phyloP scores from a whole-genome alignment of 1,139 yeast species.

The Yarrowia galli region DNA sequence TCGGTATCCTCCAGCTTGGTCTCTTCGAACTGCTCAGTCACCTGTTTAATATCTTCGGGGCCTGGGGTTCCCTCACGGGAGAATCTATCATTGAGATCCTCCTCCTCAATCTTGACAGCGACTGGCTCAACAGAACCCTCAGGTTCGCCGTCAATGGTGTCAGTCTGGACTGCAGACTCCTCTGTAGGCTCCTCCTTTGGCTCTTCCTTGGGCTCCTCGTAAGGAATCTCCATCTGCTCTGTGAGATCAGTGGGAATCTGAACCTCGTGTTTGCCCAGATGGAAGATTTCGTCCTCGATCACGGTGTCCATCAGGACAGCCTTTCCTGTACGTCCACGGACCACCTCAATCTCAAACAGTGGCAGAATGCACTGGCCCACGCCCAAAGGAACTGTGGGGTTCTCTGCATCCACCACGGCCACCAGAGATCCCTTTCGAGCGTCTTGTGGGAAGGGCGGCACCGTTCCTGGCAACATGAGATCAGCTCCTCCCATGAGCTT shows the following conservation, averaged over 20 bases:
- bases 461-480: slow-evolving; percentile 82
- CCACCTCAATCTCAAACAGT: slow-evolving; percentile 41
- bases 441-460: slow-evolving; percentile 69
- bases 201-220: background rate
- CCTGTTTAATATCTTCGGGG: background rate
- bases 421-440: slow-evolving; percentile 64
- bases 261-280: slow-evolving; percentile 44
- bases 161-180: no score
- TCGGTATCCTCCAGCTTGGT: background rate
- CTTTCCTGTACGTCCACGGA: slow-evolving; percentile 51
- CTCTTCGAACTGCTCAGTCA: background rate
- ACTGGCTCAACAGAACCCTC: background rate
- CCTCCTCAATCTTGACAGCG: slow-evolving; percentile 8
- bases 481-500: slow-evolving; percentile 79
- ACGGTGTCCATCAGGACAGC: slow-evolving; percentile 52
- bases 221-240: slow-evolving; percentile 4
- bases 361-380: slow-evolving; percentile 59
- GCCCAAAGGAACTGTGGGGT: slow-evolving; percentile 74
- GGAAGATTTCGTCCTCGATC: slow-evolving; percentile 52
- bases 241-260: slow-evolving; percentile 44
- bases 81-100: slow-evolving; percentile 7
- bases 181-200: no score
- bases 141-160: no score
- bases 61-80: slow-evolving; percentile 17
- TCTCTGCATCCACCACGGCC: slow-evolving; percentile 68